Evolutionary conservation across 352 stramenopile species (phyloP).

Genomic region (Phytophthora vignae): DNA sequence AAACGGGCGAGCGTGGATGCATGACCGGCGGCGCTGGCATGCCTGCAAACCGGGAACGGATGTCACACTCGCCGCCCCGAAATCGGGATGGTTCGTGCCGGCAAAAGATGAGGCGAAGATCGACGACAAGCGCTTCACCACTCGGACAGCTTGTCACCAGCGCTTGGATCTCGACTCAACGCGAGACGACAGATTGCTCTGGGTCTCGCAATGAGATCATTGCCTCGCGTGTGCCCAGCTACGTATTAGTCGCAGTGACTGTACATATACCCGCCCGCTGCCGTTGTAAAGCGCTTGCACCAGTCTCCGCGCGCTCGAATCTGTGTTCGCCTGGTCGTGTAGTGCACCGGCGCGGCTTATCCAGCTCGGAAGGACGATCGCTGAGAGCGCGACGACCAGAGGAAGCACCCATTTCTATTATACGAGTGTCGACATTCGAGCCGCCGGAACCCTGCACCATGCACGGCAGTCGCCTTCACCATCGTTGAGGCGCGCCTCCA

Average conservation of each 20-base stretch:
- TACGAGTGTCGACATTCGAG: not conserved
- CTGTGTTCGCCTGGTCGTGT: not conserved
- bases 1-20: not conserved
- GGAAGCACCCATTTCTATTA: slow-evolving; percentile 11
- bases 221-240: not conserved
- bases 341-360: slow-evolving; percentile 8
- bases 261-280: not conserved
- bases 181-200: slow-evolving; percentile 2
- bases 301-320: not conserved
- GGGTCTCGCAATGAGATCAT: slow-evolving; percentile 1
- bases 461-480: slow-evolving; percentile 10
- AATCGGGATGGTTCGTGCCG: slow-evolving; percentile 18
- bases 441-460: not conserved
- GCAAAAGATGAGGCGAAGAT: slow-evolving; percentile 16
- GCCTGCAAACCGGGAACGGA: not conserved
- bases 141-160: not conserved
- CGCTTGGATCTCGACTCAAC: not conserved
- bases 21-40: not conserved
- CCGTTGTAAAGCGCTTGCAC: not conserved
- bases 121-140: slow-evolving; percentile 11
- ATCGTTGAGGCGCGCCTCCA: slow-evolving; percentile 17
- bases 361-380: slow-evolving; percentile 7
- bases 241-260: not conserved
- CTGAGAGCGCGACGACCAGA: not conserved
- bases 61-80: slow-evolving; percentile 6